Conservation (phyloP, 2,329 filamentous ascomycete species). For the Ceratocystis albifundus region DNA sequence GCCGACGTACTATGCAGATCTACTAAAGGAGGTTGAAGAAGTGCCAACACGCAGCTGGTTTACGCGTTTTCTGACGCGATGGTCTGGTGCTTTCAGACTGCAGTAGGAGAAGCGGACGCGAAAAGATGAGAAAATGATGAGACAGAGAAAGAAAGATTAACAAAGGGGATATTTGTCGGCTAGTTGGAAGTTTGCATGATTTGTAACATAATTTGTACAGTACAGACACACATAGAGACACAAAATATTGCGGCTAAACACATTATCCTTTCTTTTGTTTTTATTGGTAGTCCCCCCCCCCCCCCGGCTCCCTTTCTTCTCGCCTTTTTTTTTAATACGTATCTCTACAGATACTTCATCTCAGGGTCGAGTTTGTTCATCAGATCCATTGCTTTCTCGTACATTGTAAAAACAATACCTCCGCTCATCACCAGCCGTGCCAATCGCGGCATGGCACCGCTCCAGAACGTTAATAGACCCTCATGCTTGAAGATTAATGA, state of each 20-base stretch:
- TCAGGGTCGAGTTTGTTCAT: constrained; percentile 73
- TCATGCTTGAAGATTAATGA: constrained; percentile 77
- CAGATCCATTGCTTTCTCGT: constrained; percentile 90
- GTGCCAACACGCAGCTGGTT: constrained; percentile 48
- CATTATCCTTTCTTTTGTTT: neutral
- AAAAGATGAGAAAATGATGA: neutral
- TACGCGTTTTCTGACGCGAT: constrained; percentile 40
- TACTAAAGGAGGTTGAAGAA: constrained; percentile 51
- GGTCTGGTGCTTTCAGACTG: constrained; percentile 50
- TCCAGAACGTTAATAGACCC: constrained; percentile 85
- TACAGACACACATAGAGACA: neutral
- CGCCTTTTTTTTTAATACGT: neutral
- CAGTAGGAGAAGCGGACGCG: constrained; percentile 30
- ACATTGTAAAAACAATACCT: constrained; percentile 96
- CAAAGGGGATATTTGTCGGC: neutral
- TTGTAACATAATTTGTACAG: constrained; percentile 13
- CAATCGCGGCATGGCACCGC: constrained; percentile 75
- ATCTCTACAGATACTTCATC: constrained; percentile 59
- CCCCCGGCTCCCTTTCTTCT: neutral
- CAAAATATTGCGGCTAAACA: too few relatives aligned
- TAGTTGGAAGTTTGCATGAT: neutral
- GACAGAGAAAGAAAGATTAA: neutral
- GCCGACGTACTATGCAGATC: constrained; percentile 51
- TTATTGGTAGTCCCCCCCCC: neutral
- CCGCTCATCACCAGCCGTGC: constrained; percentile 80